These are phyloP conservation scores for Coniella vitis DNA, from an alignment of 2,329 filamentous ascomycete genomes.

Conservation along the genomic window DNA sequence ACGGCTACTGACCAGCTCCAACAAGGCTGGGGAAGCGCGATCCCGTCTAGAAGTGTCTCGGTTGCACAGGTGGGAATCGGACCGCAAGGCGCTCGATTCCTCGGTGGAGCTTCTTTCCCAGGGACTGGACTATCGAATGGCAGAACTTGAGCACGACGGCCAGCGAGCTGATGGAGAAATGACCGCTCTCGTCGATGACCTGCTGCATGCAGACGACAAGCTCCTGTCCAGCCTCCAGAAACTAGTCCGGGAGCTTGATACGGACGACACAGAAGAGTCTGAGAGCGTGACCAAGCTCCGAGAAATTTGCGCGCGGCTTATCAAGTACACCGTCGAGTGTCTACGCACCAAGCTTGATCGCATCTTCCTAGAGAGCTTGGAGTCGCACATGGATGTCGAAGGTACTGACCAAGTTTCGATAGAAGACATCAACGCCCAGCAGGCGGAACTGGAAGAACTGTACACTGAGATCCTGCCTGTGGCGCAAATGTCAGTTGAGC, in stretches of 20 bases:
- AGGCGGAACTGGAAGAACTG: constrained; percentile 61
- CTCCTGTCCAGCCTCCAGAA: constrained; percentile 60
- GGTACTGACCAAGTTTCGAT: constrained; percentile 19
- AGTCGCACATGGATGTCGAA: constrained; percentile 18
- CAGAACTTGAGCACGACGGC: constrained; percentile 45
- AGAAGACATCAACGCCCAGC: constrained; percentile 43
- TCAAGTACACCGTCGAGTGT: constrained; percentile 50
- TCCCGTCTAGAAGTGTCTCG: constrained; percentile 28
- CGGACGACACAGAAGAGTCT: constrained; percentile 44
- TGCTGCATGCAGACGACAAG: constrained; percentile 57
- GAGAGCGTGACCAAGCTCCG: constrained; percentile 50
- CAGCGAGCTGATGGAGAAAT: constrained; percentile 38
- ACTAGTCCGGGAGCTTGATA: constrained; percentile 53
- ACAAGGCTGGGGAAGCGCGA: constrained; percentile 28
- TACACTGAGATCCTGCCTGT: constrained; percentile 64
- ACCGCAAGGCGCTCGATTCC: constrained; percentile 34
- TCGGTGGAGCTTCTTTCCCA: constrained; percentile 43
- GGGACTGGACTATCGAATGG: constrained; percentile 36
- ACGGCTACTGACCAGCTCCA: constrained; percentile 40
- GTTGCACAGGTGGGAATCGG: constrained; percentile 32
- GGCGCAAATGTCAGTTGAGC: constrained; percentile 63
- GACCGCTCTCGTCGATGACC: constrained; percentile 40
- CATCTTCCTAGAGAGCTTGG: constrained; percentile 45
- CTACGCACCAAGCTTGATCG: constrained; percentile 48
- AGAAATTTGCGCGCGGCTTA: constrained; percentile 50